Conservation (phyloP, 1,139 yeast species). For the Meyerozyma guilliermondii region DNA sequence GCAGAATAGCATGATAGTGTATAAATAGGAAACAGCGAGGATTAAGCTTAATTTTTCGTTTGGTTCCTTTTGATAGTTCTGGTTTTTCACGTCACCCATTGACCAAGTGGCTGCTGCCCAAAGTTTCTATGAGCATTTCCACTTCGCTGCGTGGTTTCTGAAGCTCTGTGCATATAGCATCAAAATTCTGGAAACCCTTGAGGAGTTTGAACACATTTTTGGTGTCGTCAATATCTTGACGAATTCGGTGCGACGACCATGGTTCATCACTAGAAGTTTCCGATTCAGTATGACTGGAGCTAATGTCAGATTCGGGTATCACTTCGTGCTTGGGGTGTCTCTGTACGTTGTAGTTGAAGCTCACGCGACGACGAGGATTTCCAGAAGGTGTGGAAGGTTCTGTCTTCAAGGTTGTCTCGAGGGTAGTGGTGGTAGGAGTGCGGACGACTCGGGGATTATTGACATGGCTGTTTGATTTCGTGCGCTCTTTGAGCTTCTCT, state of each 20-base stretch:
- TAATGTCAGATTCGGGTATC: slow-evolving; percentile 11
- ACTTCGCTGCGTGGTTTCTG: slow-evolving; percentile 54
- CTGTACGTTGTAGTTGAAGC: slow-evolving; percentile 25
- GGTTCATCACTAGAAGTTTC: slow-evolving; percentile 5
- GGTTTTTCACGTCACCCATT: slow-evolving; percentile 22
- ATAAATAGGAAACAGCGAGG: too few relatives aligned
- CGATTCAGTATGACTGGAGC: not conserved
- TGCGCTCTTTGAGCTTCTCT: slow-evolving; percentile 7
- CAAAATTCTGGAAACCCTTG: slow-evolving; percentile 59
- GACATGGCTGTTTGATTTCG: slow-evolving; percentile 4
- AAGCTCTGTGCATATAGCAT: slow-evolving; percentile 68
- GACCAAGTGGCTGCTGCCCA: slow-evolving; percentile 41
- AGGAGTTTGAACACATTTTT: slow-evolving; percentile 41
- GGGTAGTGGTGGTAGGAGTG: slow-evolving; percentile 1
- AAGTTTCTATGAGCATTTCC: slow-evolving; percentile 39
- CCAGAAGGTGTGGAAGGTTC: slow-evolving; percentile 26
- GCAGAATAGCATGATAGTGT: too few relatives aligned
- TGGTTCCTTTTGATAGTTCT: too few relatives aligned
- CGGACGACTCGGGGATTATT: not conserved
- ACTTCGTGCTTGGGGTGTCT: slow-evolving; percentile 8
- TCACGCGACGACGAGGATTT: slow-evolving; percentile 25
- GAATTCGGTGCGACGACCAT: slow-evolving; percentile 10
- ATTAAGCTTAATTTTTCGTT: too few relatives aligned
- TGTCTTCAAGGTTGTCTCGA: slow-evolving; percentile 17
- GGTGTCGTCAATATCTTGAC: slow-evolving; percentile 26